phyloP scores from a whole-genome alignment of 2,329 filamentous ascomycete genomes.

The Talaromyces rugulosus region DNA sequence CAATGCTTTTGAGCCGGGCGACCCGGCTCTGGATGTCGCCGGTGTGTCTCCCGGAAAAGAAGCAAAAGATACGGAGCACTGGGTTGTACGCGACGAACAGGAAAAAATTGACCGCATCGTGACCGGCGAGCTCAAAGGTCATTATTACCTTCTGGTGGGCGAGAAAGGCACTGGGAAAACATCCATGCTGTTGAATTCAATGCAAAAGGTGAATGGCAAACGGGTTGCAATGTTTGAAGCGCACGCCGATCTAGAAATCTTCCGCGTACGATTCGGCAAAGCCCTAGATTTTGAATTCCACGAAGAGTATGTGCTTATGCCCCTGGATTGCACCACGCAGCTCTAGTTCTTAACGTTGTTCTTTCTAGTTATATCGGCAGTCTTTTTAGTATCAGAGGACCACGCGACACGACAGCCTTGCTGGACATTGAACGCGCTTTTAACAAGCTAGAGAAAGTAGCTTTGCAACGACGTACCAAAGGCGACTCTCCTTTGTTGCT shows the following conservation, averaged over 20 bases:
- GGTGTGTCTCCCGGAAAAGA: slow-evolving; percentile 45
- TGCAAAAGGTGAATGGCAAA: slow-evolving; percentile 86
- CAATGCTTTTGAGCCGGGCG: slow-evolving; percentile 84
- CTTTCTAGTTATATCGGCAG: slow-evolving; percentile 64
- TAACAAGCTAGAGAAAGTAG: slow-evolving; percentile 97
- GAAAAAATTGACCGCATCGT: slow-evolving; percentile 77
- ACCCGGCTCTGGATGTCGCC: slow-evolving; percentile 80
- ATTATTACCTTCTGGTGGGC: slow-evolving; percentile 87
- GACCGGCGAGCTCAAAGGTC: slow-evolving; percentile 65
- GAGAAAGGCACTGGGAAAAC: slow-evolving; percentile 97
- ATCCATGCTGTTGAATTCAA: slow-evolving; percentile 92
- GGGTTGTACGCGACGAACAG: slow-evolving; percentile 84
- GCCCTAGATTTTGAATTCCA: slow-evolving; percentile 95
- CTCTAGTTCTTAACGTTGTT: slow-evolving; percentile 13
- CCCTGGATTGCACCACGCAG: not conserved
- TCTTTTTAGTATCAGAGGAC: slow-evolving; percentile 90
- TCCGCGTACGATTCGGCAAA: slow-evolving; percentile 87
- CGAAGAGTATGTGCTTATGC: slow-evolving; percentile 66
- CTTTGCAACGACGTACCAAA: slow-evolving; percentile 58
- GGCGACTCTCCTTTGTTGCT: slow-evolving; percentile 72
- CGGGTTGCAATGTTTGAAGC: slow-evolving; percentile 94
- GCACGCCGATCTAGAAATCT: slow-evolving; percentile 91
- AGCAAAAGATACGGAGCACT: slow-evolving; percentile 55
- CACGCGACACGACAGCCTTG: slow-evolving; percentile 84
- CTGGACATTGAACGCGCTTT: slow-evolving; percentile 94